phyloP scores from a whole-genome alignment of 805 yeast species.

The Lipomyces spencermartinsiae region DNA sequence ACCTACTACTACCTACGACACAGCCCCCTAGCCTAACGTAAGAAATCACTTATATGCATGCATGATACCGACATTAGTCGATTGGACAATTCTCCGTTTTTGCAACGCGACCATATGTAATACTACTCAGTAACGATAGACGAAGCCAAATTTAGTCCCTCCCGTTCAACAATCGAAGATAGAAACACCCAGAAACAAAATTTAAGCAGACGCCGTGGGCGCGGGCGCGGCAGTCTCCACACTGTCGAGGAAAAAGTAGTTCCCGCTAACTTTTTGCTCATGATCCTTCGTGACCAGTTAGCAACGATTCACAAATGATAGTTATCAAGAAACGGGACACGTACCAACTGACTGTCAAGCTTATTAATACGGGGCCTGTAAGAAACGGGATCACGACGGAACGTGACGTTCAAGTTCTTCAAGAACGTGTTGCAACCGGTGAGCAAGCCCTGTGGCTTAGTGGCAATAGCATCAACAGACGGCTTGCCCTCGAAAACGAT shows the following conservation, averaged over 20 bases:
- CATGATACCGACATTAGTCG: no score
- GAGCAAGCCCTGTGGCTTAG: conserved; percentile 87
- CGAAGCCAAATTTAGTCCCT: not conserved
- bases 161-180: not conserved
- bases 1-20: no score
- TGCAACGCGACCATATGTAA: not conserved
- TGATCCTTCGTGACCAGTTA: conserved; percentile 61
- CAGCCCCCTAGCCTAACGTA: no score
- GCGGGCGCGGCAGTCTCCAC: conserved; percentile 10
- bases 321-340: not conserved
- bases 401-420: conserved; percentile 95
- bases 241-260: conserved; percentile 90
- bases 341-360: conserved; percentile 79
- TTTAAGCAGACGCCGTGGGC: not conserved
- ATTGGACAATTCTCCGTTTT: no score
- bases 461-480: conserved; percentile 82
- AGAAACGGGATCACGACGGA: conserved; percentile 98
- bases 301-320: not conserved
- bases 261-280: conserved; percentile 91
- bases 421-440: conserved; percentile 97
- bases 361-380: conserved; percentile 99
- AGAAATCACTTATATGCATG: no score
- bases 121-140: not conserved
- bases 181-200: conserved; percentile 1
- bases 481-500: conserved; percentile 98